A percentile compares a stretch with the other conserved stretches of the same genome.
phyloP scores from a whole-genome alignment of 1,284 basidiomycete genomes.

The Earliella scabrosa region DNA sequence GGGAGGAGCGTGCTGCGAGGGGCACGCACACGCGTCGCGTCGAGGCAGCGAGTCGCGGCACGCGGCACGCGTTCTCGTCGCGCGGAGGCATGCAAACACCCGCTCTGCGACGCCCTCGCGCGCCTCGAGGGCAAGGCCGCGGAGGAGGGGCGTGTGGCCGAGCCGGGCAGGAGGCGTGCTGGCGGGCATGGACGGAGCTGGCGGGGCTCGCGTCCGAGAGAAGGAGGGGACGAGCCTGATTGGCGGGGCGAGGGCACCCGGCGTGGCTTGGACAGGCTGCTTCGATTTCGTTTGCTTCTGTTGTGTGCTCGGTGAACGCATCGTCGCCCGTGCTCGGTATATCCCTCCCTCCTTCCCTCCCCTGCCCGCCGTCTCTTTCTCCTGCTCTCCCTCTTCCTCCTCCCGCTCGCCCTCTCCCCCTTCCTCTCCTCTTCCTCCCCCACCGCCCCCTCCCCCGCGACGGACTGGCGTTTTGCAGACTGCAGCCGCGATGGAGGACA shows the following conservation, averaged over 20 bases:
- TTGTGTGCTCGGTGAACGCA: not conserved
- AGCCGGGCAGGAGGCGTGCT: not conserved
- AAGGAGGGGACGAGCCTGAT: not conserved
- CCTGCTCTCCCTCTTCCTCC: constrained; percentile 3
- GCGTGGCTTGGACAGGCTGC: constrained; percentile 1
- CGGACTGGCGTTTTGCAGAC: constrained; percentile 6
- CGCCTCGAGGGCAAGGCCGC: too few species aligned
- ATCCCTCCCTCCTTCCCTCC: constrained; percentile 7
- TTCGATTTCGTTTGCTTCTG: constrained; percentile 20
- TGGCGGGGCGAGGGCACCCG: constrained; percentile 4
- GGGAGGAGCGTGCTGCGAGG: not conserved
- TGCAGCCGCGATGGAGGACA: constrained; percentile 38
- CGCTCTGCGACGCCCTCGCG: too few species aligned
- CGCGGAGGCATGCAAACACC: not conserved
- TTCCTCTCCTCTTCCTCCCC: constrained; percentile 1
- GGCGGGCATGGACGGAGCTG: not conserved
- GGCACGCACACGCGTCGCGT: not conserved
- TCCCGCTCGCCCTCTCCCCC: constrained; percentile 5
- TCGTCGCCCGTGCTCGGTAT: not conserved
- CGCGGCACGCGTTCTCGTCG: not conserved
- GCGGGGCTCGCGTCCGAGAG: not conserved
- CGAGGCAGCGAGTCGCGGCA: not conserved
- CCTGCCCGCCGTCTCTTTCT: constrained; percentile 2
- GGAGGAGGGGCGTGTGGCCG: too few species aligned
- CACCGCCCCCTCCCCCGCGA: constrained; percentile 9